Evolutionary conservation across 2,329 filamentous ascomycete species (phyloP).

Genomic region (Penicillium italicum): DNA sequence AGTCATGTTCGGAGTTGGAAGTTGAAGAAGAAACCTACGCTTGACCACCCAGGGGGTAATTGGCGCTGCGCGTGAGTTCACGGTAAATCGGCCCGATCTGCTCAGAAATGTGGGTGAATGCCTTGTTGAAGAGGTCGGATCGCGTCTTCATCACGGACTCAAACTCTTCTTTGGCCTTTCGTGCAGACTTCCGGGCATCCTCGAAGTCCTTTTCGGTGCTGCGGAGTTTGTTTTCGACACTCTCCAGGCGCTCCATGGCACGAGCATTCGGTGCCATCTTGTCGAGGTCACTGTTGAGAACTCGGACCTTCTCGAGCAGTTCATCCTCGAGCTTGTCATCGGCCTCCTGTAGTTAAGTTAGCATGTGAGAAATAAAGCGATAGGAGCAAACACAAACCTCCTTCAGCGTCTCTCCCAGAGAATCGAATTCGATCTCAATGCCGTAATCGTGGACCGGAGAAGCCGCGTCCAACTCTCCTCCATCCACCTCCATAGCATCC

Average conservation of each 20-base stretch:
- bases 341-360: conserved; percentile 52
- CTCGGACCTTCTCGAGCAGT: conserved; percentile 72
- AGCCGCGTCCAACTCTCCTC: conserved; percentile 53
- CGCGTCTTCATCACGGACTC: conserved; percentile 76
- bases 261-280: conserved; percentile 97
- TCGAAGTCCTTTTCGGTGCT: conserved; percentile 87
- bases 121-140: conserved; percentile 89
- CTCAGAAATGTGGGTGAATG: conserved; percentile 90
- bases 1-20: not conserved
- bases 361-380: not conserved
- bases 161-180: conserved; percentile 76
- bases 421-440: conserved; percentile 81
- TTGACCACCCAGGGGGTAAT: conserved; percentile 88
- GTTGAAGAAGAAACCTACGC: conserved; percentile 44
- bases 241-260: conserved; percentile 84
- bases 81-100: conserved; percentile 94
- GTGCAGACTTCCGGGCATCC: conserved; percentile 70
- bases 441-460: conserved; percentile 81
- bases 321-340: conserved; percentile 69
- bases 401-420: conserved; percentile 77
- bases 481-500: conserved; percentile 91
- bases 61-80: conserved; percentile 82
- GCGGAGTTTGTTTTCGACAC: conserved; percentile 76
- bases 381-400: conserved; percentile 54
- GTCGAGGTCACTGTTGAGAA: conserved; percentile 74